Evolutionary conservation across 805 yeast species (phyloP), one percentile per base, ranked within the genome.

Genomic region (Spathaspora gorwiae): DNA sequence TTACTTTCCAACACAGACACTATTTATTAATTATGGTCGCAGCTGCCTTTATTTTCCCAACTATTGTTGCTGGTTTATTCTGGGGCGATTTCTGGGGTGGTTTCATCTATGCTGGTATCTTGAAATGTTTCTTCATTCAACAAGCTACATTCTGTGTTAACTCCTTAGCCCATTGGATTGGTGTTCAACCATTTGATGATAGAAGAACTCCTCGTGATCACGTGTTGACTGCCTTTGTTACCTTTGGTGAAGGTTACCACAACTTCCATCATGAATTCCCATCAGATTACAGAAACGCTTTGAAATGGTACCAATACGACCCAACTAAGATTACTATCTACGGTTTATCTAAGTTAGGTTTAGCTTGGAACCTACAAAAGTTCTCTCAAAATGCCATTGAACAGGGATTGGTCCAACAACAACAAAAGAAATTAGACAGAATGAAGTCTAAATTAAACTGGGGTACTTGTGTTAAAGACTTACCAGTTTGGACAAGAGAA

Each of bases 251-350:
- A 69, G 95, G 95, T 51, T 85, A 86, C 74, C 94, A 87, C 61
- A 87, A 87, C 69, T 87, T 86, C 81, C 95, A 87, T 66, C 95
- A 87, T 64, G 95, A 86, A 72, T 87, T 86, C 77, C 94, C 95
- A 57, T 78, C 87, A 14, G 95, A 87, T 69, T 87, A 86, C 77
- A 80, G 95, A 78, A 86, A 86, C 61, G 94, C 94, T 14, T 75
- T 86, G 61, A 83, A 80, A 62, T 86, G 94, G 94, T 86, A 82
- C 73, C 92, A 86, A 74, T 86, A 81, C 61, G 95, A 87, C 63
- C 95, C 95, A 54, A 85, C 94, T 41, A 86, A 86, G 68, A 57
- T 79, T 40, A 55, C 76, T 43, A 84, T 86, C 54, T 85, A 73
- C 65, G 27, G 64, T 6, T 65, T 77, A 45, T 83, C 87, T 12